Percentiles rank a stretch among this genome's conserved stretches.
Conservation (phyloP, 495 filamentous ascomycete species). For the Terfezia boudieri region DNA sequence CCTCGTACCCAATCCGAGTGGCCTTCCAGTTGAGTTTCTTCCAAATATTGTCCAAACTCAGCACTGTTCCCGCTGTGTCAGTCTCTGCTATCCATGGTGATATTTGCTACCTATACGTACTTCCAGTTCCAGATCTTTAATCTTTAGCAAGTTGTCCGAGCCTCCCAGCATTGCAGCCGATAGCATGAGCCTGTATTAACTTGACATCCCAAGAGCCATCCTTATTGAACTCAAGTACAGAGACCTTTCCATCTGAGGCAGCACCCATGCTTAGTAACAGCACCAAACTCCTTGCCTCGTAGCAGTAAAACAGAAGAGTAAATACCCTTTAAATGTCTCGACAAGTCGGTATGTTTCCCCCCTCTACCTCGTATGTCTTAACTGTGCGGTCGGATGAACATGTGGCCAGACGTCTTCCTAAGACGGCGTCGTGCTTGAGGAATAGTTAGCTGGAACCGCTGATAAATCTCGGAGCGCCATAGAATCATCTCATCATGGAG, state of each 20-base stretch:
- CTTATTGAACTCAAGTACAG: conserved; percentile 87
- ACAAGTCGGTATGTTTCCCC: conserved; percentile 72
- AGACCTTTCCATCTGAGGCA: conserved; percentile 69
- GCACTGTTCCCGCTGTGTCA: conserved; percentile 19
- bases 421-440: conserved; percentile 79
- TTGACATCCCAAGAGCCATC: conserved; percentile 61
- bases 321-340: conserved; percentile 84
- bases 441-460: conserved; percentile 1
- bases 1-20: conserved; percentile 86
- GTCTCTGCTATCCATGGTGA: not conserved
- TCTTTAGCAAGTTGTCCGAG: conserved; percentile 76
- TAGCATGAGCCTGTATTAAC: conserved; percentile 75
- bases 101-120: conserved; percentile 1
- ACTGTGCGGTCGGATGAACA: conserved; percentile 96
- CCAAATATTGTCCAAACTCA: conserved; percentile 32
- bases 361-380: conserved; percentile 97
- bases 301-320: no score
- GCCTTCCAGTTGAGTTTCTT: conserved; percentile 35
- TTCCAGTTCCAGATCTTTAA: conserved; percentile 56
- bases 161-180: conserved; percentile 89
- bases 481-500: conserved; percentile 99
- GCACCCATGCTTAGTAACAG: not conserved
- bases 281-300: no score
- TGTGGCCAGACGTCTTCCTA: conserved; percentile 84
- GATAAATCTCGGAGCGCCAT: conserved; percentile 25